Evolutionary conservation across 2,329 filamentous ascomycete species (phyloP).

Genomic region (Pseudogymnoascus sp.): DNA sequence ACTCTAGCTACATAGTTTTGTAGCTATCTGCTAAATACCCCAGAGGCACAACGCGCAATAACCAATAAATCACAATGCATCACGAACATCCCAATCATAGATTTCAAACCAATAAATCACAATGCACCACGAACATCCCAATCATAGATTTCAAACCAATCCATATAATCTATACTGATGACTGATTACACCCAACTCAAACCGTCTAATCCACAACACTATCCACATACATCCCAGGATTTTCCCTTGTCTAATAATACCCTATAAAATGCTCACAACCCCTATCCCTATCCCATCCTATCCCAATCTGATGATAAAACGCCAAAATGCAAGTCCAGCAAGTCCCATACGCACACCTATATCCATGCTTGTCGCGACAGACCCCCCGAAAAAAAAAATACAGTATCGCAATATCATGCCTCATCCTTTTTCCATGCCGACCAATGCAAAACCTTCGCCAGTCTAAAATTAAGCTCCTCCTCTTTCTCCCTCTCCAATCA

Average conservation of each 20-base stretch:
- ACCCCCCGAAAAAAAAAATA: not conserved
- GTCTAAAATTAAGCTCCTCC: not conserved
- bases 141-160: not conserved
- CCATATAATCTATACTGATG: not conserved
- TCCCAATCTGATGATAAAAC: not conserved
- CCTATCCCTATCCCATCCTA: not conserved
- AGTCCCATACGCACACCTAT: not conserved
- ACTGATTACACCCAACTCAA: not conserved
- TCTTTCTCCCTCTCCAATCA: constrained; percentile 5
- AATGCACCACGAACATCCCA: not conserved
- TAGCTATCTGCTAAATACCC: no score
- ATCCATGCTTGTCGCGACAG: not conserved
- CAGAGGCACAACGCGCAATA: no score
- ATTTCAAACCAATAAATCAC: not conserved
- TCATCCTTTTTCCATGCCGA: not conserved
- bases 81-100: not conserved
- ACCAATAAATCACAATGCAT: not conserved
- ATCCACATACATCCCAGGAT: not conserved
- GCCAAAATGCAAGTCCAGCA: not conserved
- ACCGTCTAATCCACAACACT: not conserved
- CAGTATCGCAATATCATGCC: not conserved
- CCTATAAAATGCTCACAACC: not conserved
- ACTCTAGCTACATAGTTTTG: no score
- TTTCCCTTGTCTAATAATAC: not conserved
- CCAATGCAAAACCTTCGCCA: not conserved